Evolutionary conservation across 106 monocot species (phyloP).

Genomic region (Acorus calamus): DNA sequence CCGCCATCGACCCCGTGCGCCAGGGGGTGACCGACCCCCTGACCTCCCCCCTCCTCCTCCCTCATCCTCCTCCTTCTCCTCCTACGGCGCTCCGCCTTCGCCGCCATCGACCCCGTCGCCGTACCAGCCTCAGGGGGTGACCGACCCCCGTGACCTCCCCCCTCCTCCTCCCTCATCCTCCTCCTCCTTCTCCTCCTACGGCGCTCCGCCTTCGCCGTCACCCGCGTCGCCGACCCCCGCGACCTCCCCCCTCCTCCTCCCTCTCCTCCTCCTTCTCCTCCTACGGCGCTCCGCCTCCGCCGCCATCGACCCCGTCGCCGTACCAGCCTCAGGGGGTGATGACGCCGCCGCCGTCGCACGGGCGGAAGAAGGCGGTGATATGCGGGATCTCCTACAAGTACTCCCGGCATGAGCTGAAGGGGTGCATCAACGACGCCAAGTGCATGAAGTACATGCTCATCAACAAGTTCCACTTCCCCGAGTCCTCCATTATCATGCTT

Average conservation of each 20-base stretch:
- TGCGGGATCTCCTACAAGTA: constrained; percentile 12
- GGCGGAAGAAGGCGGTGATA: constrained; percentile 20
- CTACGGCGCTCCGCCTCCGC: background rate
- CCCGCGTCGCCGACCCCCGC: constrained; percentile 7
- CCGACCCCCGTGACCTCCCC: no score
- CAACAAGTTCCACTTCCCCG: constrained; percentile 17
- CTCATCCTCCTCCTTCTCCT: no score
- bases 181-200: no score
- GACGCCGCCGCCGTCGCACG: constrained; percentile 7
- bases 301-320: background rate
- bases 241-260: constrained; percentile 6
- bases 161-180: background rate
- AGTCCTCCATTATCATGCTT: constrained; percentile 45
- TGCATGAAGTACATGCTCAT: constrained; percentile 45
- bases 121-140: background rate
- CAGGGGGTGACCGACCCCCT: background rate
- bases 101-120: background rate
- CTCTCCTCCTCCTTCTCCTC: no score
- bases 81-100: no score
- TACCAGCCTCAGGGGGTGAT: background rate
- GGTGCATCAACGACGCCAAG: constrained; percentile 41
- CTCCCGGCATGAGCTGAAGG: constrained; percentile 21
- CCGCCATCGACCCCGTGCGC: background rate
- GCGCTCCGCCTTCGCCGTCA: no score
- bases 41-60: background rate